These are phyloP conservation scores for Fraxinus greggii DNA, from an alignment of 305 asterid species.

Conservation along the genomic window DNA sequence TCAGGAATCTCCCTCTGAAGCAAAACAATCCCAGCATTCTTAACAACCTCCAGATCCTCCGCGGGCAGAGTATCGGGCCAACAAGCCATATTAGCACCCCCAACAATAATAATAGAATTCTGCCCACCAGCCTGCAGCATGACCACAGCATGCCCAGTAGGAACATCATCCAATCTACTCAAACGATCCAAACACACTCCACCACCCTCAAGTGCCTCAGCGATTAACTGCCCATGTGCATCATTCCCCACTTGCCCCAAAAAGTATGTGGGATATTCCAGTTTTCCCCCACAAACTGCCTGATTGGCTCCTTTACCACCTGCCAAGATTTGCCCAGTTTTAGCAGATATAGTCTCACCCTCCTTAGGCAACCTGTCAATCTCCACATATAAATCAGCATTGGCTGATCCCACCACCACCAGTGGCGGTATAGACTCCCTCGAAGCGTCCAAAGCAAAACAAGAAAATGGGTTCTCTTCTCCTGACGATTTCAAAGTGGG, in stretches of 20 bases:
- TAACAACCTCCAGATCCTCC: constrained; percentile 61
- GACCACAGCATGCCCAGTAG: constrained; percentile 96
- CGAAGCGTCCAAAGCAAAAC: constrained; percentile 37
- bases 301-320: constrained; percentile 99
- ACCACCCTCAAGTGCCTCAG: constrained; percentile 59
- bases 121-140: constrained; percentile 87
- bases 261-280: constrained; percentile 72
- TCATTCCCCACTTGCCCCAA: constrained; percentile 85
- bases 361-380: constrained; percentile 75
- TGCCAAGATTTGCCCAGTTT: constrained; percentile 71
- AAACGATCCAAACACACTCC: constrained; percentile 68
- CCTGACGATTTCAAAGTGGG: constrained; percentile 20
- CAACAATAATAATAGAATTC: constrained; percentile 84
- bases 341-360: constrained; percentile 87
- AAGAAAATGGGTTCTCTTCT: constrained; percentile 37
- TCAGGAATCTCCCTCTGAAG: constrained; percentile 99
- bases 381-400: constrained; percentile 86
- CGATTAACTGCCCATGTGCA: constrained; percentile 76
- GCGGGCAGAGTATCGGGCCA: constrained; percentile 67
- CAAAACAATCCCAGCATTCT: constrained; percentile 78
- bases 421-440: constrained; percentile 46
- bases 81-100: constrained; percentile 86
- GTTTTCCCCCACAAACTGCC: constrained; percentile 82
- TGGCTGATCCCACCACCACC: constrained; percentile 95
- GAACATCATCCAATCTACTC: constrained; percentile 52